These are phyloP conservation scores for Pseudopithomyces maydicus DNA, from an alignment of 2,329 filamentous ascomycete species.

Conservation along the genomic window DNA sequence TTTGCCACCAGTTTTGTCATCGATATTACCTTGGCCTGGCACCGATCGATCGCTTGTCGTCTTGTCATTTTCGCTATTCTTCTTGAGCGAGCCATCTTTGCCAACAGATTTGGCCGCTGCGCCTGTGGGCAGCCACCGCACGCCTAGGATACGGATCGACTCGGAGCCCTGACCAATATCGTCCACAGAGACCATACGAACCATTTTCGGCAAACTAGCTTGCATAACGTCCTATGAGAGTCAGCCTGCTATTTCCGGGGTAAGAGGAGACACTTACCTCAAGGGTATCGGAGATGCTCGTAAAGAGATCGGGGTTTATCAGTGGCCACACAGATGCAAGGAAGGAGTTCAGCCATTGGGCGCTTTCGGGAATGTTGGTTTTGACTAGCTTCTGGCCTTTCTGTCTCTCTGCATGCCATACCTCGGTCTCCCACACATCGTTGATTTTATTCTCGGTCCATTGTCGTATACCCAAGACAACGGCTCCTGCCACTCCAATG, in stretches of 20 bases:
- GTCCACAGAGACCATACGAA: slow-evolving; percentile 77
- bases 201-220: slow-evolving; percentile 69
- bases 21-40: slow-evolving; percentile 49
- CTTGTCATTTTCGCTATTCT: slow-evolving; percentile 50
- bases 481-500: slow-evolving; percentile 34
- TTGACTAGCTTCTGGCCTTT: slow-evolving; percentile 56
- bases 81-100: slow-evolving; percentile 62
- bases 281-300: slow-evolving; percentile 69
- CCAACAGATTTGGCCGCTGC: slow-evolving; percentile 68
- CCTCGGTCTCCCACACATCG: slow-evolving; percentile 69
- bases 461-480: slow-evolving; percentile 55
- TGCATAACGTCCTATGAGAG: slow-evolving; percentile 71
- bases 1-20: slow-evolving; percentile 42
- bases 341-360: slow-evolving; percentile 73
- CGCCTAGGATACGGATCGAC: slow-evolving; percentile 69
- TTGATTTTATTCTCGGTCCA: slow-evolving; percentile 68
- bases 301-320: slow-evolving; percentile 76
- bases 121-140: slow-evolving; percentile 74
- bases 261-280: slow-evolving; percentile 49
- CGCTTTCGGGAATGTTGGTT: slow-evolving; percentile 64
- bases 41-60: slow-evolving; percentile 58
- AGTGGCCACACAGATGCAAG: slow-evolving; percentile 73
- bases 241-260: slow-evolving; percentile 15
- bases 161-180: slow-evolving; percentile 78
- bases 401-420: slow-evolving; percentile 68